Conservation (phyloP, 441 rosid species). For the Kokia cookei region DNA sequence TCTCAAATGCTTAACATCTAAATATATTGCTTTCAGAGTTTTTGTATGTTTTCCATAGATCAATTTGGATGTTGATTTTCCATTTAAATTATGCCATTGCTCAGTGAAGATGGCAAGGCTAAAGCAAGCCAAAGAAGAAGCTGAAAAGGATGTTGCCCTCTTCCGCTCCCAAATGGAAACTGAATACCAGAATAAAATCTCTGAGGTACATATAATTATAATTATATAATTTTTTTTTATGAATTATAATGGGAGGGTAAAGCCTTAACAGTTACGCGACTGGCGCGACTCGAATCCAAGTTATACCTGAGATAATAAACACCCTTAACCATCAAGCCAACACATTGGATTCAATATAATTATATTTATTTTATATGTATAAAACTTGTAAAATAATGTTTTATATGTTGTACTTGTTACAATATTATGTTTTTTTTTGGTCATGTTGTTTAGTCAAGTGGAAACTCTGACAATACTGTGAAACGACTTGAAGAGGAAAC, state of each 20-base stretch:
- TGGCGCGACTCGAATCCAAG: too few relatives aligned
- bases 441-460: neutral
- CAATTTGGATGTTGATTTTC: neutral
- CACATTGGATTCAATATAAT: too few relatives aligned
- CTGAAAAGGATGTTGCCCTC: constrained; percentile 65
- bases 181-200: constrained; percentile 72
- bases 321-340: too few relatives aligned
- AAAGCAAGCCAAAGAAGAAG: constrained; percentile 88
- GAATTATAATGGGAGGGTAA: too few relatives aligned
- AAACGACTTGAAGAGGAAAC: constrained; percentile 3
- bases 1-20: neutral
- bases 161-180: constrained; percentile 72
- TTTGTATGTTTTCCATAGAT: neutral
- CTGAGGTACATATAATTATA: constrained; percentile 38
- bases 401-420: neutral
- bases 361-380: too few relatives aligned
- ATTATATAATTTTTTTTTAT: too few relatives aligned
- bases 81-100: neutral
- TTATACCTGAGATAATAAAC: too few relatives aligned
- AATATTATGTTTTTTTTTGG: neutral
- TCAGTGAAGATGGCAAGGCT: constrained; percentile 73
- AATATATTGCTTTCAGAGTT: neutral
- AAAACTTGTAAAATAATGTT: too few relatives aligned
- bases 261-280: too few relatives aligned
- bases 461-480: neutral